Base-by-base conservation (phyloP, 352 stramenopile species). In the Pythium rishiriense region DNA sequence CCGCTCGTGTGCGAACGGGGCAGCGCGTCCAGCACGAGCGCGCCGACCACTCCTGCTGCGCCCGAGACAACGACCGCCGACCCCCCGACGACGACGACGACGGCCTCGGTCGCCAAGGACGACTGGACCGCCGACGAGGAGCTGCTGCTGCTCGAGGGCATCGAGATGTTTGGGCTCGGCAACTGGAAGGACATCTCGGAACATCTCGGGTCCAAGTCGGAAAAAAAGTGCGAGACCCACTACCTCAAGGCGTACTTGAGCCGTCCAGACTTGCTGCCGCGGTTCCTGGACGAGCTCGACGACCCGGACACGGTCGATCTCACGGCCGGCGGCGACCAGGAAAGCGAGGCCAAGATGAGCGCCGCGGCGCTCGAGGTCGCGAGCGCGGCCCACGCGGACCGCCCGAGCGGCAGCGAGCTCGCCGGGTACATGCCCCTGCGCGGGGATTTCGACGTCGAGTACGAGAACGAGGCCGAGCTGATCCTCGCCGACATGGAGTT, bases 401-500 rank as follows among this genome's bases (percentile, higher is more conserved):
- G 66, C n/a, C 73, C 56, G n/a, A 76, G 76, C 53, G 75, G 73
- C 31, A 87, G 75, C 45, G 78, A 85, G 47, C 58, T 95, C 15
- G 85, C 90, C 0, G 97, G 97, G 19, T 99, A 98, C 76, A 98
- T 98, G 93, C 96, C 97, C 9, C 83, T 98, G 25, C 92, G 97
- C 58, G 91, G 94, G 11, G 96, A 99, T 64, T 99, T 99, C 81
- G 97, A 99, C 62, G 90, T 99, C 35, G 97, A 99, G 79, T 98
- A 97, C 74, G 94, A 99, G 57, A 99, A 99, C 64, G 96, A 99
- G 50, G 97, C 97, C 1, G 97, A 99, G 76, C 55, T 98, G 50
- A 91, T 98, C 33, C 69, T 99, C 25, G 92, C 93, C 9, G 96
- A 99, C 72, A 98, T 99, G 90, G 95, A 98, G 61, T 88, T 93